These are phyloP conservation scores for Fraxinus paxiana DNA, from an alignment of 305 asterid genomes.

Conservation along the genomic window DNA sequence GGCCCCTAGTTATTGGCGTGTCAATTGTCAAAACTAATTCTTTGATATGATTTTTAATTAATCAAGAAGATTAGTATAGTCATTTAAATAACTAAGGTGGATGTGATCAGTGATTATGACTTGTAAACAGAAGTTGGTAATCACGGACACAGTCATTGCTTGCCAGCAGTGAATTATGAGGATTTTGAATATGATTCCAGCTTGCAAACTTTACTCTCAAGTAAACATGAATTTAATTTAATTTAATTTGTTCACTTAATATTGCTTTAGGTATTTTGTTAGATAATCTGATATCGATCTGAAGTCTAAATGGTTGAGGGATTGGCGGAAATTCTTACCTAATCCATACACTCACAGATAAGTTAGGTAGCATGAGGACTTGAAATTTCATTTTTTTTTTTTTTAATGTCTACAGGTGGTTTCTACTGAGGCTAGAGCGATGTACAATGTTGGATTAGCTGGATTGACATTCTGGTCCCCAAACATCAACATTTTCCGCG, in stretches of 20 bases:
- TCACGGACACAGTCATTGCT: constrained; percentile 4
- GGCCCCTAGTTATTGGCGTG: constrained; percentile 22
- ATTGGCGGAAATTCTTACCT: constrained; percentile 15
- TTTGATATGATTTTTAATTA: constrained; percentile 22
- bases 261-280: background rate
- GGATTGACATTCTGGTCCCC: constrained; percentile 98
- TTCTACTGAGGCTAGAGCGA: constrained; percentile 92
- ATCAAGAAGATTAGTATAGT: constrained; percentile 2
- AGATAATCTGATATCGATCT: background rate
- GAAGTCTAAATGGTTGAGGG: background rate
- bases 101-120: constrained; percentile 31
- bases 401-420: constrained; percentile 50
- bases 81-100: constrained; percentile 10
- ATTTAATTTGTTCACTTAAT: background rate
- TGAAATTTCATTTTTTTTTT: background rate
- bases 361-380: constrained; percentile 10
- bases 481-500: constrained; percentile 75
- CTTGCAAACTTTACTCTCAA: background rate
- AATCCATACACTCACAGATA: background rate
- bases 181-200: background rate
- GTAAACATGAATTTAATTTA: background rate
- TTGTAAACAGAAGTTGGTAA: constrained; percentile 12
- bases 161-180: background rate
- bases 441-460: constrained; percentile 85
- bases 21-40: constrained; percentile 16